Conservation (phyloP, 495 filamentous ascomycete species). For the Halenospora varia region DNA sequence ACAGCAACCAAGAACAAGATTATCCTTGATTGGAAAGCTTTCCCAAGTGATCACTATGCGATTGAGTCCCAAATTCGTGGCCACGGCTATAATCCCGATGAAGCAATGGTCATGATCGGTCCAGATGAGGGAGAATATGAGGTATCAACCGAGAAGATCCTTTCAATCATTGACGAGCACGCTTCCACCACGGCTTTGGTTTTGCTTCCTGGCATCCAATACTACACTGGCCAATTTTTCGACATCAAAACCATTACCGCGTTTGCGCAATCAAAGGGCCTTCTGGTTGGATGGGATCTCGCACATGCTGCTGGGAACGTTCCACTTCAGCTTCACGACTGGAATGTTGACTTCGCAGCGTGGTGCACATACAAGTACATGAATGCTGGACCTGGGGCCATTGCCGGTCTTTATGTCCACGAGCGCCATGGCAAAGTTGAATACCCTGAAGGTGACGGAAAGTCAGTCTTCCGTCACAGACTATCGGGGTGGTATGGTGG, state of each 20-base stretch:
- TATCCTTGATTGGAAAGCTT: constrained; percentile 89
- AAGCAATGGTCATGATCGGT: constrained; percentile 73
- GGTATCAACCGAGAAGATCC: constrained; percentile 64
- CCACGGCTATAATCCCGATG: constrained; percentile 65
- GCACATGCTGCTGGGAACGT: constrained; percentile 95
- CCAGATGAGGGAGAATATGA: constrained; percentile 49
- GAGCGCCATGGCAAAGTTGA: constrained; percentile 59
- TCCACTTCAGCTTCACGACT: constrained; percentile 75
- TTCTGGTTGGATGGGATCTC: constrained; percentile 90
- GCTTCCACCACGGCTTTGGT: constrained; percentile 73
- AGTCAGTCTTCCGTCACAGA: constrained; percentile 24
- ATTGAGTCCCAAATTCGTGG: constrained; percentile 81
- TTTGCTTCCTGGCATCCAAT: constrained; percentile 87
- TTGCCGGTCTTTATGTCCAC: constrained; percentile 91
- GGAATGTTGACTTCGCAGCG: constrained; percentile 91
- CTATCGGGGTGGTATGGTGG: constrained; percentile 88
- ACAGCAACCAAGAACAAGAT: constrained; percentile 72
- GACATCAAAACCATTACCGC: constrained; percentile 79
- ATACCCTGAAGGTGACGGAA: constrained; percentile 27
- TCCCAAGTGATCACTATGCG: constrained; percentile 94
- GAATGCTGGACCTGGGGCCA: constrained; percentile 83
- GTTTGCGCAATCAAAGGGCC: constrained; percentile 70
- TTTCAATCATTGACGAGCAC: constrained; percentile 73
- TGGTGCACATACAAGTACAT: constrained; percentile 99
- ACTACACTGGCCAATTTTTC: constrained; percentile 89